Evolutionary conservation across 2,329 filamentous ascomycete species (phyloP), one percentile per base, ranked within the genome.

Genomic region (Sporothrix brasiliensis): DNA sequence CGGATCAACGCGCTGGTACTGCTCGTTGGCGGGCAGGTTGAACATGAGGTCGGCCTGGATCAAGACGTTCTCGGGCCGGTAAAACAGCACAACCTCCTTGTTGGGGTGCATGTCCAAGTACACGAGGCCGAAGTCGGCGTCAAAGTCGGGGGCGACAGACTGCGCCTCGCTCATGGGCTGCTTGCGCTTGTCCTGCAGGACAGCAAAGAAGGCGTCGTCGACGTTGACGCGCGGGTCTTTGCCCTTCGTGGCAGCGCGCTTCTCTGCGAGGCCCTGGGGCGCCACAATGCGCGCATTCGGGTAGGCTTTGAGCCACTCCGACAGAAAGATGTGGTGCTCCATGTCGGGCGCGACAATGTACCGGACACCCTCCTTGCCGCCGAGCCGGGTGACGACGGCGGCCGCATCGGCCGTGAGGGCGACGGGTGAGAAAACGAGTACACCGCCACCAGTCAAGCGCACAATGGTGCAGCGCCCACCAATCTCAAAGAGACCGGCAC

Each of bases 321-420:
- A 90, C 69, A 99, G 79, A 83, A 95, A 96, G 78, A 99, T 92
- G 85, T 99, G 95, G 80, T 99, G 95, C 82, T 99, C 93, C 68
- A 92, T 85, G 79, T 99, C 95, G 0, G 91, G 88, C 0, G 95
- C 94, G 34, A 94, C 84, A 74, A 99, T 89, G 84, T 98, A 98
- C 74, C 86, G 87, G 67, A 97, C 88, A 54, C 88, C 85, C 39
- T 70, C 21, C 47, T 56, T 56, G 66, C 89, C 89, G 73, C 89
- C 89, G 70, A 92, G 82, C 47, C 88, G 83, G 69, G 85, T 81
- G 67, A 92, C 83, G 78, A 90, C 89, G 75, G 83, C 79, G 73
- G 85, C 88, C 52, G 93, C 89, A 71, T 90, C 88, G 3, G 90
- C 86, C 3, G 73, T 98, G 70, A 97, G 86, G 16, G 91, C 91